Conservation (phyloP, 2,329 filamentous ascomycete genomes). For the Periconia sp. region DNA sequence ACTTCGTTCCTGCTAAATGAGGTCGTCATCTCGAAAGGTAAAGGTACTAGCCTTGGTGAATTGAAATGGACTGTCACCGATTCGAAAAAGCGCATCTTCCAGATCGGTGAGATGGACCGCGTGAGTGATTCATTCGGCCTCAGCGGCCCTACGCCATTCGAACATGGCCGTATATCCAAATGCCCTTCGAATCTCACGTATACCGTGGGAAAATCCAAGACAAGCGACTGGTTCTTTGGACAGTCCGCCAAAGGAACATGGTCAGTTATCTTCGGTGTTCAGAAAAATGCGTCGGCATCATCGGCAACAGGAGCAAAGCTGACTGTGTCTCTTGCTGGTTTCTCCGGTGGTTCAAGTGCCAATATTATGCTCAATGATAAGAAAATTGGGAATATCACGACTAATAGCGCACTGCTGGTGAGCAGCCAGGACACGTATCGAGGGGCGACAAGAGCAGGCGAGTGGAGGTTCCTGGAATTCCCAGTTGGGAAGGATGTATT, state of each 20-base stretch:
- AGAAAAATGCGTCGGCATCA: slow-evolving; percentile 7
- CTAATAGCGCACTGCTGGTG: slow-evolving; percentile 33
- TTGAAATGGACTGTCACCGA: slow-evolving; percentile 51
- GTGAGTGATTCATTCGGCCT: slow-evolving; percentile 52
- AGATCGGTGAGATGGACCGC: slow-evolving; percentile 57
- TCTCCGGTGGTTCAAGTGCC: slow-evolving; percentile 50
- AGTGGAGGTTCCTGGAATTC: slow-evolving; percentile 57
- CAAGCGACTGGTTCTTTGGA: slow-evolving; percentile 57
- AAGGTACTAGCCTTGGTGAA: slow-evolving; percentile 46
- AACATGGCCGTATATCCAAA: slow-evolving; percentile 53
- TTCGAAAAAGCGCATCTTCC: slow-evolving; percentile 52
- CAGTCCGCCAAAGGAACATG: slow-evolving; percentile 48
- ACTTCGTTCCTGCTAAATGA: slow-evolving; percentile 53
- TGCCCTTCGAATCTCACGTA: slow-evolving; percentile 56
- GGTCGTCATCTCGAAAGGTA: slow-evolving; percentile 44
- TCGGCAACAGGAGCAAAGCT: slow-evolving; percentile 39
- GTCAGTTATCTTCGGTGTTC: slow-evolving; percentile 43
- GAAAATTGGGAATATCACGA: slow-evolving; percentile 50
- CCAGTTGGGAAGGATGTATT: slow-evolving; percentile 34
- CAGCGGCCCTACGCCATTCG: slow-evolving; percentile 51
- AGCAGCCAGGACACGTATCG: slow-evolving; percentile 57
- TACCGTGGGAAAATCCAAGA: slow-evolving; percentile 45
- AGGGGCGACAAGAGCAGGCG: slow-evolving; percentile 54
- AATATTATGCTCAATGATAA: slow-evolving; percentile 51
- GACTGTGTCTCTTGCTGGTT: slow-evolving; percentile 54